Conservation (phyloP, 108 stramenopile species). For the Schizochytrium sp. region DNA sequence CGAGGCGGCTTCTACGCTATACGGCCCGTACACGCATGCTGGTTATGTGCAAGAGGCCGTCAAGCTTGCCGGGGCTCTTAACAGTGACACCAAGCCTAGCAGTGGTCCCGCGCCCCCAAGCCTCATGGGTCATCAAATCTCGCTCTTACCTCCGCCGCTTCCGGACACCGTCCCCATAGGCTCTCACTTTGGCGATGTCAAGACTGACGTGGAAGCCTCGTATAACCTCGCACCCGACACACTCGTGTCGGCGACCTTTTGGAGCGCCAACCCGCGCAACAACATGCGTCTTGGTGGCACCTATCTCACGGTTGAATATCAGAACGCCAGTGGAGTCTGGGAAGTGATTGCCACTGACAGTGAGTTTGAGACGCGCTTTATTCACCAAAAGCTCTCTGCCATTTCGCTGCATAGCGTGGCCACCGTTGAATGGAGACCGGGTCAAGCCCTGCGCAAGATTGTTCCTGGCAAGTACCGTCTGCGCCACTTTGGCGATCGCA, state of each 20-base stretch:
- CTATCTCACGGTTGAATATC: constrained; percentile 41
- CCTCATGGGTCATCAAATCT: constrained; percentile 31
- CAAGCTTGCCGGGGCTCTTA: constrained; percentile 36
- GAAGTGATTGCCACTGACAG: constrained; percentile 34
- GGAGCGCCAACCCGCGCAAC: constrained; percentile 52
- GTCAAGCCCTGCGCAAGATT: background rate
- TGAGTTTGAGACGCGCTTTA: constrained; percentile 49
- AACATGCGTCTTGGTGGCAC: constrained; percentile 46
- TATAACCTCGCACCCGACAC: constrained; percentile 18
- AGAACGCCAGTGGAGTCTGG: constrained; percentile 24
- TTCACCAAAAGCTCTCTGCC: constrained; percentile 36
- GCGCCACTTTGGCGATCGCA: background rate
- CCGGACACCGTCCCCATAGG: constrained; percentile 41
- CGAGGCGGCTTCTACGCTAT: constrained; percentile 56
- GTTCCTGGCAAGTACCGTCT: constrained; percentile 6
- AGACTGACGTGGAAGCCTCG: constrained; percentile 26
- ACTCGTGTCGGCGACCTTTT: constrained; percentile 36
- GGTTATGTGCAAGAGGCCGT: constrained; percentile 50
- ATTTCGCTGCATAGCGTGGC: constrained; percentile 24
- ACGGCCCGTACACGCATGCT: constrained; percentile 49
- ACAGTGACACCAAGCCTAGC: constrained; percentile 9
- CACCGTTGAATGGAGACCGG: background rate
- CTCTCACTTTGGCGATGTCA: constrained; percentile 27
- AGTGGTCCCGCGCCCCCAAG: constrained; percentile 32
- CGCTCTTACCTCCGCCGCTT: constrained; percentile 31